Conservation (phyloP, 2,329 filamentous ascomycete genomes). For the Hymenoscyphus repandus region DNA sequence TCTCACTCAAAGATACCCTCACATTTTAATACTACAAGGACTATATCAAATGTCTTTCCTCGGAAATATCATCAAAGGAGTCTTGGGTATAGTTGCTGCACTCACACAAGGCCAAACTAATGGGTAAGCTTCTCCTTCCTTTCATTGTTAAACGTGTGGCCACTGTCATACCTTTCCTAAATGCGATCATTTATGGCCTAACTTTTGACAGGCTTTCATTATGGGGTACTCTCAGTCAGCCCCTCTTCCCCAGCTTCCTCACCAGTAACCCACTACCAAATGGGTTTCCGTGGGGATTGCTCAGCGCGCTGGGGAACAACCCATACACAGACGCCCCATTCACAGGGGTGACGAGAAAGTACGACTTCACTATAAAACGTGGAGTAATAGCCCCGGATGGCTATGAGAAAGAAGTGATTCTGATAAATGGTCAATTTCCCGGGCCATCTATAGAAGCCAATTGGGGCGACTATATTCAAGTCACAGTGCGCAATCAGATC, state of each 20-base stretch:
- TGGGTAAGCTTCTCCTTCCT: conserved; percentile 15
- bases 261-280: conserved; percentile 44
- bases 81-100: conserved; percentile 12
- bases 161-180: not conserved
- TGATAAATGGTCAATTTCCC: conserved; percentile 34
- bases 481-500: conserved; percentile 67
- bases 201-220: conserved; percentile 10
- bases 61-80: conserved; percentile 11
- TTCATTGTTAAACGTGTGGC: not conserved
- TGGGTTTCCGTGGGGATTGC: conserved; percentile 48
- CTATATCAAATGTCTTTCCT: conserved; percentile 14
- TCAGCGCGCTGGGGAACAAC: conserved; percentile 35
- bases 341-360: conserved; percentile 35
- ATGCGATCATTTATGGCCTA: not conserved
- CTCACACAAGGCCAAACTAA: conserved; percentile 24
- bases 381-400: conserved; percentile 36
- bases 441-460: conserved; percentile 35
- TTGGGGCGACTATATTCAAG: conserved; percentile 43
- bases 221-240: conserved; percentile 33
- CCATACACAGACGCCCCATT: conserved; percentile 34
- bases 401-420: conserved; percentile 46
- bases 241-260: conserved; percentile 37
- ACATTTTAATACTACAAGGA: not conserved
- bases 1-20: too few relatives aligned
- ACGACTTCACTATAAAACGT: conserved; percentile 30